A percentile compares a stretch with the other conserved stretches of the same genome.
Evolutionary conservation across 768 basidiomycete genomes (phyloP).

Genomic region (Pleurotus salmoneostramineus): DNA sequence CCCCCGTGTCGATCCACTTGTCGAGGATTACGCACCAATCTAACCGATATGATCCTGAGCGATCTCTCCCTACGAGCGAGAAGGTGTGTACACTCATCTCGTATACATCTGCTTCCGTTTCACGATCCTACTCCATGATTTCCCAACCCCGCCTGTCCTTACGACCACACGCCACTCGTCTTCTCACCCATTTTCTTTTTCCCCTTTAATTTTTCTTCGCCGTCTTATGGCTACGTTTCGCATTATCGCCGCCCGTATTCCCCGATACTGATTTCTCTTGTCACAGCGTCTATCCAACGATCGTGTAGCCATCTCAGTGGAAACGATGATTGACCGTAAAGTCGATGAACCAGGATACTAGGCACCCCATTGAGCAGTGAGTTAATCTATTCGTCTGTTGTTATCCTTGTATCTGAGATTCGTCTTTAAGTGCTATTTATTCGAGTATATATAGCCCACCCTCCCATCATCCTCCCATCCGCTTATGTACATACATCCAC

Average conservation of each 20-base stretch:
- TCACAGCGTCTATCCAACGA: constrained; percentile 1
- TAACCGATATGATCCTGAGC: constrained; percentile 4
- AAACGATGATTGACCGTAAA: constrained; percentile 7
- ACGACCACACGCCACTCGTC: neutral
- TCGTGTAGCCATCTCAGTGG: constrained; percentile 6
- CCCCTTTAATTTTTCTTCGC: neutral
- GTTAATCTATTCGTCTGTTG: neutral
- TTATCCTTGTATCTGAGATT: neutral
- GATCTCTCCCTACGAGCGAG: neutral
- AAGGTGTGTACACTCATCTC: neutral
- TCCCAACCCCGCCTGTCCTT: neutral
- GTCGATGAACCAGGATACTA: constrained; percentile 4
- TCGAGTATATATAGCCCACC: neutral
- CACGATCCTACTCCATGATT: neutral
- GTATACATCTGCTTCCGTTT: neutral
- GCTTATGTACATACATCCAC: neutral
- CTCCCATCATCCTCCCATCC: neutral
- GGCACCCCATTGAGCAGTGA: neutral
- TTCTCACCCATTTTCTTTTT: neutral
- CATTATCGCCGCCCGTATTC: neutral
- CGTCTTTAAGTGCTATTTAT: neutral
- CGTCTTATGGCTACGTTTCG: neutral
- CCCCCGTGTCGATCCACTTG: constrained; percentile 6
- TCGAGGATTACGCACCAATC: constrained; percentile 5
- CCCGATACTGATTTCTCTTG: neutral